Evolutionary conservation across 768 basidiomycete species (phyloP).

Genomic region (Lactifluus subvellereus): DNA sequence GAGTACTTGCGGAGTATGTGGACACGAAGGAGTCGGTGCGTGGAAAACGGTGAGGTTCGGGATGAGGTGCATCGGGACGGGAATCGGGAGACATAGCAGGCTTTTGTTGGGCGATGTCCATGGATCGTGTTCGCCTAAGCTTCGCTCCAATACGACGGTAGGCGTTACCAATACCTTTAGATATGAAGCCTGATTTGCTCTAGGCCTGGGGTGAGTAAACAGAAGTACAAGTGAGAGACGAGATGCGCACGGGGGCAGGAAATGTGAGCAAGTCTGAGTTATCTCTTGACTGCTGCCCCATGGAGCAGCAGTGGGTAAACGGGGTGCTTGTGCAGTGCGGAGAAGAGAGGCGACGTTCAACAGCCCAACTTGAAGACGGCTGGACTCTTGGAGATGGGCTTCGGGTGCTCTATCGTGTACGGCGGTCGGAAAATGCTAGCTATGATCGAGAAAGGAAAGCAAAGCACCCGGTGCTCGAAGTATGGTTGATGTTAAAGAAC

Average conservation of each 20-base stretch:
- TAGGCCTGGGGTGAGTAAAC: conserved; percentile 2
- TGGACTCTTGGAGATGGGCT: not conserved
- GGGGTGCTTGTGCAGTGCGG: not conserved
- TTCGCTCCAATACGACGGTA: conserved; percentile 14
- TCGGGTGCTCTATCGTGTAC: not conserved
- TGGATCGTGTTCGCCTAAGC: conserved; percentile 7
- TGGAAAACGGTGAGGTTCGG: not conserved
- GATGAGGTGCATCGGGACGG: not conserved
- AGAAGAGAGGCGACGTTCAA: not conserved
- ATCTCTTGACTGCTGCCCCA: conserved; percentile 1
- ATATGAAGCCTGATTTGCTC: conserved; percentile 9
- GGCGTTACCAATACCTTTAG: conserved; percentile 11
- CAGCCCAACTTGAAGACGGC: not conserved
- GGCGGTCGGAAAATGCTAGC: not conserved
- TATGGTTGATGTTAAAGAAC: not conserved
- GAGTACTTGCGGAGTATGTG: conserved; percentile 16
- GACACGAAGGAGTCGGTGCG: conserved; percentile 4
- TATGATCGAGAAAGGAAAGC: not conserved
- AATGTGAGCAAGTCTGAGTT: not conserved
- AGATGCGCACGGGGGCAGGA: conserved; percentile 8
- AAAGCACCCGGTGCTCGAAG: not conserved
- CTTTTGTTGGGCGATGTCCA: conserved; percentile 6
- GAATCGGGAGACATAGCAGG: not conserved
- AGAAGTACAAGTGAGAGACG: not conserved
- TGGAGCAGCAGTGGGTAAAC: not conserved